Conservation (phyloP, 345 rosid species). For the Trapa incisa region DNA sequence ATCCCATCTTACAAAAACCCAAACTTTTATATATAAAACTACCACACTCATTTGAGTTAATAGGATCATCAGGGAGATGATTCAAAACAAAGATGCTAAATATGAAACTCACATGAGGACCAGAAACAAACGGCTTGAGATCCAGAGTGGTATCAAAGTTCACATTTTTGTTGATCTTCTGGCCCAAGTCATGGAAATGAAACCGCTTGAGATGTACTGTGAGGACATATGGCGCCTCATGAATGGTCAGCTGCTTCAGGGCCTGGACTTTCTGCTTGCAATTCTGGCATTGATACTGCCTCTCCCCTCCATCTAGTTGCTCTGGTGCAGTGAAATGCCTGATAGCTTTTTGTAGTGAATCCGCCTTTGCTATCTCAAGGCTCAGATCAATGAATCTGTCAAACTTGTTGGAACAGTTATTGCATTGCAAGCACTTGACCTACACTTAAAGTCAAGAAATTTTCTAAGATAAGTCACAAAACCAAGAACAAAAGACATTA, state of each 20-base stretch:
- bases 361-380: slow-evolving; percentile 78
- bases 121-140: slow-evolving; percentile 74
- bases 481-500: background rate
- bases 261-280: slow-evolving; percentile 92
- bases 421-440: slow-evolving; percentile 66
- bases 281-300: slow-evolving; percentile 70
- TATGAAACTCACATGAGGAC: slow-evolving; percentile 50
- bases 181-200: slow-evolving; percentile 56
- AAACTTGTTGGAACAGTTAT: slow-evolving; percentile 62
- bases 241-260: slow-evolving; percentile 67
- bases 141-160: slow-evolving; percentile 49
- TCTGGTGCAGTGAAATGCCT: slow-evolving; percentile 67
- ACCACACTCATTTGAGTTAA: too few relatives aligned
- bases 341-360: slow-evolving; percentile 60
- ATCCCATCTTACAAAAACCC: too few relatives aligned
- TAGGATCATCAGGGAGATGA: background rate
- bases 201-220: slow-evolving; percentile 84
- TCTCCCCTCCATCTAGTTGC: slow-evolving; percentile 78
- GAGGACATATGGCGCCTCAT: slow-evolving; percentile 78
- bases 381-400: slow-evolving; percentile 90
- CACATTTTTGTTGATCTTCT: slow-evolving; percentile 69
- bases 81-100: background rate
- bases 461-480: background rate
- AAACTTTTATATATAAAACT: too few relatives aligned
- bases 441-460: background rate